Percentiles rank a stretch among this genome's conserved stretches.
Conservation (phyloP, 2,329 filamentous ascomycete genomes). For the Pestalotiopsis sp. region DNA sequence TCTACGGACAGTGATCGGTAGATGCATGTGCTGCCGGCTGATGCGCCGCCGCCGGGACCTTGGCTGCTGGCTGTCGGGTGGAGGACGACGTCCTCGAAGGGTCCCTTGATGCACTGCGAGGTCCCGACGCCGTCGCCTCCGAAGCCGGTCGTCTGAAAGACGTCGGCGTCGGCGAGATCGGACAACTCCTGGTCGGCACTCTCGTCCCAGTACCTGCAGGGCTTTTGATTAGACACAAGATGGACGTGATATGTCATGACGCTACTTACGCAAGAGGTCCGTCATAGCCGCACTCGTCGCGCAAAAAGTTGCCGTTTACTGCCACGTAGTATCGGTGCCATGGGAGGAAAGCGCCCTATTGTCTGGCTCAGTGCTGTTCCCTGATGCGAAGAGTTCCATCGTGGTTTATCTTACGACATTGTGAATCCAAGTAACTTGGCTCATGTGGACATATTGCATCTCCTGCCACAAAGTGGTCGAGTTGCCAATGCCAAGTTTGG, state of each 20-base stretch:
- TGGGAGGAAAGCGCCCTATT: conserved; percentile 10
- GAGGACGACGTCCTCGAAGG: not conserved
- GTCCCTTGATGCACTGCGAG: not conserved
- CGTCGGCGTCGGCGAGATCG: not conserved
- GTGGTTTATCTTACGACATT: too few species aligned
- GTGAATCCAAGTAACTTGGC: too few species aligned
- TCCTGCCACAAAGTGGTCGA: too few species aligned
- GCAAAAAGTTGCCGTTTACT: conserved; percentile 6
- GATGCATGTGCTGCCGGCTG: conserved; percentile 9
- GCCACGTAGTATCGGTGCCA: conserved; percentile 9
- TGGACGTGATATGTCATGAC: not conserved
- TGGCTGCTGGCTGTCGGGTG: not conserved
- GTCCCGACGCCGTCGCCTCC: conserved; percentile 7
- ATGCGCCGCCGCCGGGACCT: not conserved
- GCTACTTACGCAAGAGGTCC: conserved; percentile 5
- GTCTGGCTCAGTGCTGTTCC: not conserved
- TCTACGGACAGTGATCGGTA: not conserved
- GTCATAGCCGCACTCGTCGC: conserved; percentile 10
- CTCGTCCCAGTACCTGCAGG: not conserved
- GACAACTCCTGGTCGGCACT: not conserved
- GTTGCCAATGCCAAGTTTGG: too few species aligned
- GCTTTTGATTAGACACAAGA: too few species aligned
- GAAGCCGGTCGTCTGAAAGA: conserved; percentile 5
- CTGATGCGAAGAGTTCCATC: too few species aligned
- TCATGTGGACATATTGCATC: too few species aligned